Evolutionary conservation across 257 asterid species (phyloP), one percentile per base, ranked within the genome.

Genomic region (Apocynum venetum): DNA sequence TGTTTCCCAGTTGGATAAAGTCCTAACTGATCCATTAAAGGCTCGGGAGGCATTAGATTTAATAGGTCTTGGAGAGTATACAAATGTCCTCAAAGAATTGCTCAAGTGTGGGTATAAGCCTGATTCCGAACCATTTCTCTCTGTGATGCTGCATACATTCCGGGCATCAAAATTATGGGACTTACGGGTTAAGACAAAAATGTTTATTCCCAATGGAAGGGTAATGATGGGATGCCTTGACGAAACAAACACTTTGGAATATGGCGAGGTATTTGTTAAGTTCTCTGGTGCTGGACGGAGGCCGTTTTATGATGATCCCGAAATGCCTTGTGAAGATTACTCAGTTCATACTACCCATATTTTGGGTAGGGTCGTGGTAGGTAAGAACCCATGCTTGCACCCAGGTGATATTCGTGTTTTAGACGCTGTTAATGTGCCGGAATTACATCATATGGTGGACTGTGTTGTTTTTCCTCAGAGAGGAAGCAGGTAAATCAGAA

Each of bases 141-240:
- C 31, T 25, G 31, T 25, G 31, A 25, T 25, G 31, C 31, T 25
- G 31, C 31, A 25, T 25, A 25, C 31, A 25, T 25, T 25, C 31
- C 31, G 98, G 2, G 78, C 93, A 8, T 86, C 96, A 0, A 94
- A 92, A 73, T 77, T 94, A 75, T 90, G 87, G 0, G 98, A 94
- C 81, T 85, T 94, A 83, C 82, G 93, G 47, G 20, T 86, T 9
- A 90, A 72, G 82, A 82, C 98, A 14, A 84, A 94, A 75, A 85
- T 94, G 47, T 92, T 92, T 77, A 75, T 92, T 61, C 96, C 95
- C n/a, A 17, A 73, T 59, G 98, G 89, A 56, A 89, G 96, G 78
- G 78, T 86, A 36, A 88, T 93, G 99, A 93, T 95, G 96, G 98
- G 99, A 55, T 95, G 99, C 74, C 83, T 95, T 53, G 99, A 95